Base-by-base conservation (phyloP, 1,284 basidiomycete genomes). In the Leccinum holopus region DNA sequence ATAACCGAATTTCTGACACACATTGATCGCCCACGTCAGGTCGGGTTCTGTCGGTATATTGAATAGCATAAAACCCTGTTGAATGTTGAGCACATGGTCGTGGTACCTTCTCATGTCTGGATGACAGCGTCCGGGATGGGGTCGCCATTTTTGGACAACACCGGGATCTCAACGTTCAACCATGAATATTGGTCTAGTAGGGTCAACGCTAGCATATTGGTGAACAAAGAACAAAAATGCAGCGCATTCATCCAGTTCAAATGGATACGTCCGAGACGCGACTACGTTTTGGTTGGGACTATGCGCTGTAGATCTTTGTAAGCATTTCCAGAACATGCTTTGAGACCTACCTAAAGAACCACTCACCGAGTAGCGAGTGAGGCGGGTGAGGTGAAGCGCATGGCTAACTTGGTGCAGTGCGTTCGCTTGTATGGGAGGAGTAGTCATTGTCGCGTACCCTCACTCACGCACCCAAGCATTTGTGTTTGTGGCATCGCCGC, bases 91-190 rank as follows among this genome's bases (percentile, higher is more conserved):
- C 28, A 28, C 28, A 28, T 28, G 0, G 79, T 83, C 85, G 69
- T 87, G 88, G 66, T 78, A 80, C 16, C 86, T 76, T 95, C 92
- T 93, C 92, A 94, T 12, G 91, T 7, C 28, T 28, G 28, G 64
- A 94, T 89, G 35, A 82, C 71, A 1, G 88, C 88, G 64, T 81
- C 80, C 4, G 85, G 71, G 56, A 94, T 81, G 2, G 89, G 87
- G n/a, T 83, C 80, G 33, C 92, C 92, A 35, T 84, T 76, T 1
- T 83, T 86, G 68, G 87, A 82, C 39, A 84, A 69, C 3, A 95
- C 82, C 2, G 80, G 81, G 2, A 93, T 92, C 69, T 91, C 82
- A 60, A 94, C 88, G 67, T 83, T 91, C 84, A 95, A 28, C 28
- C 28, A 28, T 28, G 28, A 28, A 28, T 4, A 28, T 28, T 28